phyloP scores from a whole-genome alignment of 2,329 filamentous ascomycete genomes.

The Pochonia chlamydosporia region DNA sequence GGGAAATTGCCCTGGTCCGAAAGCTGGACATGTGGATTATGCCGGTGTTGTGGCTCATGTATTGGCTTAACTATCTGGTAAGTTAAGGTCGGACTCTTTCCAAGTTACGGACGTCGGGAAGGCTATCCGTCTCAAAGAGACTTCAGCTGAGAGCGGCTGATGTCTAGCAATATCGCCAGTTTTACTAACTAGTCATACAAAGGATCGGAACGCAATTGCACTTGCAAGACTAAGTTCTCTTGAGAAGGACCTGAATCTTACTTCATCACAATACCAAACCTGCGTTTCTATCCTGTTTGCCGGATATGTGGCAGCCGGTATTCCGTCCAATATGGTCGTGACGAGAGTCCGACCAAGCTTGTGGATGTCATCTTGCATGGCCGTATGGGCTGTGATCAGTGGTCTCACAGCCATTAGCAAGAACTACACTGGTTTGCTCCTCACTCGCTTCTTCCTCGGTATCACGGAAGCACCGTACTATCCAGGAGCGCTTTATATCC shows the following conservation, averaged over 20 bases:
- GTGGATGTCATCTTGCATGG: slow-evolving; percentile 36
- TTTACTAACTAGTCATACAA: slow-evolving; percentile 20
- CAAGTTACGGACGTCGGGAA: too few species aligned
- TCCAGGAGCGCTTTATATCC: slow-evolving; percentile 41
- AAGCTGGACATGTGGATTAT: slow-evolving; percentile 34
- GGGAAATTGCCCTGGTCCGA: slow-evolving; percentile 31
- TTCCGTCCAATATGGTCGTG: slow-evolving; percentile 38
- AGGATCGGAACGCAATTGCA: slow-evolving; percentile 42
- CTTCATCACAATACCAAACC: slow-evolving; percentile 22
- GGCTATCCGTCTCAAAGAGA: too few species aligned
- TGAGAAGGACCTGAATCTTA: slow-evolving; percentile 21
- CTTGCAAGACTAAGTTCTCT: slow-evolving; percentile 30
- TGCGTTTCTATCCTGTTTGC: slow-evolving; percentile 27
- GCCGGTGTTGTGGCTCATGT: slow-evolving; percentile 7
- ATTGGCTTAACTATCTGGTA: slow-evolving; percentile 18
- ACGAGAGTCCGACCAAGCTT: slow-evolving; percentile 33
- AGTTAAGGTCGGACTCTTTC: too few species aligned
- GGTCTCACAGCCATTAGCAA: slow-evolving; percentile 40
- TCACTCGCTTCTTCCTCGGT: slow-evolving; percentile 38
- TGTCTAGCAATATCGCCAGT: too few species aligned
- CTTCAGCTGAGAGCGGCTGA: too few species aligned
- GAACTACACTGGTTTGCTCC: slow-evolving; percentile 42
- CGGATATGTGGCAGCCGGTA: slow-evolving; percentile 40
- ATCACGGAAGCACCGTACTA: slow-evolving; percentile 47
- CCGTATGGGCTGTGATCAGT: slow-evolving; percentile 42